Percentiles rank a stretch among this genome's conserved stretches.
Evolutionary conservation across 345 rosid genomes (phyloP).

Genomic region (Orychophragmus violaceus): DNA sequence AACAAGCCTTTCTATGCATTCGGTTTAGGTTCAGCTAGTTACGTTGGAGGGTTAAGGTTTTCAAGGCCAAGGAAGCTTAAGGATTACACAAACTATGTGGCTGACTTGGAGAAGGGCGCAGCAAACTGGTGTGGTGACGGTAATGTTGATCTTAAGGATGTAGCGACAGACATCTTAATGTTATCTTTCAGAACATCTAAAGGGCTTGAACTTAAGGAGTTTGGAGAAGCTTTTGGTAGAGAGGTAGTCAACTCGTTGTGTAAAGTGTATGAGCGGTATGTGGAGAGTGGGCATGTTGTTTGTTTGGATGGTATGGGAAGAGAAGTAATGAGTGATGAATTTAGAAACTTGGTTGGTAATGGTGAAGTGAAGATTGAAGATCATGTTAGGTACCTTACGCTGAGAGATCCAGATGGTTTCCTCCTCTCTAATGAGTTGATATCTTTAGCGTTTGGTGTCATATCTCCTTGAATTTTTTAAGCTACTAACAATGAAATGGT

Average conservation of each 20-base stretch:
- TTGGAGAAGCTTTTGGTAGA: conserved; percentile 54
- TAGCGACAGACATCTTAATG: conserved; percentile 80
- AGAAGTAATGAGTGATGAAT: conserved; percentile 38
- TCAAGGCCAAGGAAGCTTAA: conserved; percentile 84
- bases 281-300: conserved; percentile 67
- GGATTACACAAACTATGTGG: conserved; percentile 56
- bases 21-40: conserved; percentile 96
- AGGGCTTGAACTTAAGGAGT: conserved; percentile 64
- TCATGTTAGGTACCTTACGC: conserved; percentile 50
- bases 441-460: conserved; percentile 55
- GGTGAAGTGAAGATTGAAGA: conserved; percentile 32
- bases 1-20: conserved; percentile 75
- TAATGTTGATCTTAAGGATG: conserved; percentile 46
- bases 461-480: conserved; percentile 36
- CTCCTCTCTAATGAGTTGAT: conserved; percentile 81
- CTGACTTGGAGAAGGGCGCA: conserved; percentile 50
- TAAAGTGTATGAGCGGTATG: conserved; percentile 49
- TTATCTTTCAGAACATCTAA: conserved; percentile 78
- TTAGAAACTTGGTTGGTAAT: conserved; percentile 26
- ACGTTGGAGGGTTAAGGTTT: conserved; percentile 66
- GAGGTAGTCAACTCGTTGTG: conserved; percentile 49
- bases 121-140: conserved; percentile 32
- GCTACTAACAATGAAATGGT: background rate
- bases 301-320: conserved; percentile 58
- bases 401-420: conserved; percentile 89